phyloP scores from a whole-genome alignment of 2,329 filamentous ascomycete species.

The Fusarium sp. region DNA sequence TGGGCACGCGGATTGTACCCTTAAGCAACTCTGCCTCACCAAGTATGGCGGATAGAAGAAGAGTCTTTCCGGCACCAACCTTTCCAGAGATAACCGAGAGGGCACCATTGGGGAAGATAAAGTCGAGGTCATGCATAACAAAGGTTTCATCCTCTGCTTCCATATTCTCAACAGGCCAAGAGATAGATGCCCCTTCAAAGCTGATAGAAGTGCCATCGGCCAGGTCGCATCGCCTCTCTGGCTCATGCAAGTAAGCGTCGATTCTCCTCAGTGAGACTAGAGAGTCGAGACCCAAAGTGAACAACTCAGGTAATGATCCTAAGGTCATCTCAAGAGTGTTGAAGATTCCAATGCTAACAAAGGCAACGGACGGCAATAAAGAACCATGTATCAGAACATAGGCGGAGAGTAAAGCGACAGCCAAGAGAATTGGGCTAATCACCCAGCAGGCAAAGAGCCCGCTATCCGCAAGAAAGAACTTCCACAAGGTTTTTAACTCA shows the following conservation, averaged over 20 bases:
- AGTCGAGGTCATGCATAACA: slow-evolving; percentile 69
- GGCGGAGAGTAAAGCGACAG: slow-evolving; percentile 74
- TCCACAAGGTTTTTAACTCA: slow-evolving; percentile 75
- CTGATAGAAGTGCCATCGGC: slow-evolving; percentile 69
- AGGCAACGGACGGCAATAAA: slow-evolving; percentile 78
- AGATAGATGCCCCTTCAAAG: slow-evolving; percentile 74
- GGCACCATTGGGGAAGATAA: slow-evolving; percentile 75
- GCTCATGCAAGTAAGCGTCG: slow-evolving; percentile 73
- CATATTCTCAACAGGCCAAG: slow-evolving; percentile 76
- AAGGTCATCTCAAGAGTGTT: slow-evolving; percentile 76
- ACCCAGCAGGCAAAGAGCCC: slow-evolving; percentile 77
- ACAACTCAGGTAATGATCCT: slow-evolving; percentile 77
- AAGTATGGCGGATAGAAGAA: slow-evolving; percentile 77
- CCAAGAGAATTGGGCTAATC: slow-evolving; percentile 76
- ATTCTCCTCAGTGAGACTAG: slow-evolving; percentile 77
- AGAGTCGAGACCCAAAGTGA: slow-evolving; percentile 77
- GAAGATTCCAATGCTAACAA: slow-evolving; percentile 82
- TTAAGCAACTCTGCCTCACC: slow-evolving; percentile 77
- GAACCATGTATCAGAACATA: slow-evolving; percentile 73
- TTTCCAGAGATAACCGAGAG: slow-evolving; percentile 80
- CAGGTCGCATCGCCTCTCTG: slow-evolving; percentile 68
- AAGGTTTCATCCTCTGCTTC: slow-evolving; percentile 71
- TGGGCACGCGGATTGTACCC: slow-evolving; percentile 68
- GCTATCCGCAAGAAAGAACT: slow-evolving; percentile 72
- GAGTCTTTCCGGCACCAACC: slow-evolving; percentile 81